phyloP scores from a whole-genome alignment of 2,329 filamentous ascomycete genomes.

The Colletotrichum lupini region DNA sequence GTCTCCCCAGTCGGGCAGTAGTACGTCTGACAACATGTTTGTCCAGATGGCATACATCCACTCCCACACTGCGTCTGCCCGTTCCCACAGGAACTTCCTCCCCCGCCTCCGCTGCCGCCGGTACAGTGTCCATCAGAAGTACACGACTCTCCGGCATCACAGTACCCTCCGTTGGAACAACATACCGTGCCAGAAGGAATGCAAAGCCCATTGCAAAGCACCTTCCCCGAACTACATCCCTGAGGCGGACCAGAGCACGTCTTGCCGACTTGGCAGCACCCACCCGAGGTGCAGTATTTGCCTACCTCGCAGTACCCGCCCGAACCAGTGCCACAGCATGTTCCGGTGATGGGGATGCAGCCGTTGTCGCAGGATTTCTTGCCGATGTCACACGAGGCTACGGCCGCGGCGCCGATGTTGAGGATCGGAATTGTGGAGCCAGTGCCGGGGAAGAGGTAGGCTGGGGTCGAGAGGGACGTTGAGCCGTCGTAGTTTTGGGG shows the following conservation, averaged over 20 bases:
- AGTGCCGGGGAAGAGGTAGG: conserved; percentile 37
- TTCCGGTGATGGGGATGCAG: conserved; percentile 44
- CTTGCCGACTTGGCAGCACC: conserved; percentile 48
- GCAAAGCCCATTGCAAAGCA: conserved; percentile 43
- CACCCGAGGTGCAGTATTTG: conserved; percentile 42
- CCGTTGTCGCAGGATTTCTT: conserved; percentile 42
- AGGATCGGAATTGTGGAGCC: conserved; percentile 35
- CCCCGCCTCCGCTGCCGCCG: conserved; percentile 37
- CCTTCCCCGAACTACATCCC: conserved; percentile 41
- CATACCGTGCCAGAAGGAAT: conserved; percentile 46
- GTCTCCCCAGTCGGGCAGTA: no score
- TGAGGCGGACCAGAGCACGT: conserved; percentile 44
- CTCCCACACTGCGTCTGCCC: no score
- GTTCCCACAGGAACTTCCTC: conserved; percentile 2
- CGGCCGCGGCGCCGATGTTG: conserved; percentile 28
- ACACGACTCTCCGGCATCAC: conserved; percentile 44
- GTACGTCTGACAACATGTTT: no score
- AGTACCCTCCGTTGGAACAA: conserved; percentile 43
- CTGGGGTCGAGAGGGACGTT: neutral
- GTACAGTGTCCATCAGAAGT: conserved; percentile 39
- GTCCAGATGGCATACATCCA: no score
- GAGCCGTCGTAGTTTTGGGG: conserved; percentile 4
- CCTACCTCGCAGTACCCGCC: conserved; percentile 46
- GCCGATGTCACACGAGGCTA: conserved; percentile 36
- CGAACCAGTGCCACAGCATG: conserved; percentile 44